Evolutionary conservation across 371 early-diverging fungal species (phyloP).

Genomic region (Mucor ambiguus): DNA sequence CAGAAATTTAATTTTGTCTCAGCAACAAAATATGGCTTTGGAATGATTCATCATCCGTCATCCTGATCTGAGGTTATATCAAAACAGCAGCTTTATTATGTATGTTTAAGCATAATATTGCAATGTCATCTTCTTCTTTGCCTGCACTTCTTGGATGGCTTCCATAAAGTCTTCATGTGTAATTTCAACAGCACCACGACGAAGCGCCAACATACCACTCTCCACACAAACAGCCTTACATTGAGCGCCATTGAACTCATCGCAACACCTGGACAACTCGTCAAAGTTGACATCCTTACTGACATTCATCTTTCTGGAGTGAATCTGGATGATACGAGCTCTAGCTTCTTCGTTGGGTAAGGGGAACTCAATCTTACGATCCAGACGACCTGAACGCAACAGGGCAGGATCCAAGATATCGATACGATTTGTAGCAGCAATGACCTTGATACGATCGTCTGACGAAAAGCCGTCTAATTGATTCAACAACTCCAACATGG

Average conservation of each 20-base stretch:
- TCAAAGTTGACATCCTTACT: constrained; percentile 97
- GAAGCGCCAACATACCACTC: constrained; percentile 96
- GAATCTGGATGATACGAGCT: constrained; percentile 98
- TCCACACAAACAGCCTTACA: constrained; percentile 99
- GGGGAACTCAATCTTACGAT: constrained; percentile 99
- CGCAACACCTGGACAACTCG: constrained; percentile 97
- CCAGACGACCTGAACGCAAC: constrained; percentile 98
- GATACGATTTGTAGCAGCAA: constrained; percentile 99
- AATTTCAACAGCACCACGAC: constrained; percentile 91
- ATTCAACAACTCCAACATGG: constrained; percentile 99
- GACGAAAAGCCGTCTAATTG: constrained; percentile 99
- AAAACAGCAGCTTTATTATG: background rate
- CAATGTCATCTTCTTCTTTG: constrained; percentile 99
- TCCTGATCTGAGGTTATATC: background rate
- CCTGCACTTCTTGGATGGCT: constrained; percentile 99
- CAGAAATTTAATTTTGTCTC: too few species aligned
- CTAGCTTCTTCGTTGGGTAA: constrained; percentile 98
- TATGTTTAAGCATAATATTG: constrained; percentile 86
- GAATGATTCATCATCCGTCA: background rate
- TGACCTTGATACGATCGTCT: constrained; percentile 98
- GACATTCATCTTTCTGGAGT: constrained; percentile 99
- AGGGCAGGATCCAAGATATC: constrained; percentile 99
- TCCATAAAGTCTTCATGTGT: constrained; percentile 99
- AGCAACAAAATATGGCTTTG: too few species aligned
- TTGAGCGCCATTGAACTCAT: constrained; percentile 99